A percentile compares a stretch with the other conserved stretches of the same genome.
Evolutionary conservation across 2,329 filamentous ascomycete species (phyloP).

Genomic region (Fusarium dlaminii): DNA sequence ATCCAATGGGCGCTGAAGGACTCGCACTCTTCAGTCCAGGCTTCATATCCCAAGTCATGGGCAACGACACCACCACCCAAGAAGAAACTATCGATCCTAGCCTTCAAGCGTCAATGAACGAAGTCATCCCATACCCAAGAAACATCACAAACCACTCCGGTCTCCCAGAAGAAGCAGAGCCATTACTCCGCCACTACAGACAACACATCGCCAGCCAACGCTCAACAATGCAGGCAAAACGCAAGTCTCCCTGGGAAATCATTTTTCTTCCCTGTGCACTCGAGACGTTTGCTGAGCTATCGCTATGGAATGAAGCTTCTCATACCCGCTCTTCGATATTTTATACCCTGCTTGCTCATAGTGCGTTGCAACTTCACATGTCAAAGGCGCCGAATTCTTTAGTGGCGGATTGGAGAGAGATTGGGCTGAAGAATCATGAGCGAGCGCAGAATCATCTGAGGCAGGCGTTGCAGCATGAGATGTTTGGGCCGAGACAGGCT

Average conservation of each 20-base stretch:
- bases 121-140: neutral
- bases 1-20: slow-evolving; percentile 33
- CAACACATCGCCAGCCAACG: slow-evolving; percentile 41
- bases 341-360: slow-evolving; percentile 53
- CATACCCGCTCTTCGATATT: slow-evolving; percentile 52
- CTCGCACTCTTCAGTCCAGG: slow-evolving; percentile 35
- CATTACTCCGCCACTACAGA: slow-evolving; percentile 44
- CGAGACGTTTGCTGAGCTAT: slow-evolving; percentile 53
- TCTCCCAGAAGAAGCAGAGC: slow-evolving; percentile 38
- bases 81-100: neutral
- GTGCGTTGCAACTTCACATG: slow-evolving; percentile 52
- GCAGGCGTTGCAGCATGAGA: slow-evolving; percentile 47
- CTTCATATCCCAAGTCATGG: slow-evolving; percentile 38
- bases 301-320: slow-evolving; percentile 51
- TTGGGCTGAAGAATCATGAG: slow-evolving; percentile 44
- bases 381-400: slow-evolving; percentile 3
- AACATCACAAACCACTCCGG: neutral
- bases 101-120: neutral
- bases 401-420: slow-evolving; percentile 40
- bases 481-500: slow-evolving; percentile 45
- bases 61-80: neutral
- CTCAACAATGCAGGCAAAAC: slow-evolving; percentile 40
- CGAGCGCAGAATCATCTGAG: slow-evolving; percentile 46
- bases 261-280: slow-evolving; percentile 54
- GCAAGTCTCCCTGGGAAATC: slow-evolving; percentile 56